Evolutionary conservation across 2,329 filamentous ascomycete genomes (phyloP), one percentile per base, ranked within the genome.

Genomic region (Plectosphaerella cucumerina): DNA sequence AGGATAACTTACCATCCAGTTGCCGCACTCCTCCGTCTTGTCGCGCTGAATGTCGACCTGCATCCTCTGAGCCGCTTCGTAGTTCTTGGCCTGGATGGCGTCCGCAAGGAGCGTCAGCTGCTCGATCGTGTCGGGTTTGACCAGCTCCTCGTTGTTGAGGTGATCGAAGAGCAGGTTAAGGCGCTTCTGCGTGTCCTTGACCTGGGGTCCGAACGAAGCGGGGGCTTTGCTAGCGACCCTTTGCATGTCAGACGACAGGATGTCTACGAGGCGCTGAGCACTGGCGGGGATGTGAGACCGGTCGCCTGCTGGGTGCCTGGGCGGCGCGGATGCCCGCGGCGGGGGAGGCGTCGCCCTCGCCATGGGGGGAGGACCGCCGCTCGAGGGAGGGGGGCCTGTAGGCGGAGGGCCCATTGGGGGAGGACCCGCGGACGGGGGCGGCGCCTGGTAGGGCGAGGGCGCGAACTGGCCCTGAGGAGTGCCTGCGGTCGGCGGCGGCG

Each of bases 151-250:
- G 59, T 97, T 97, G 78, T 97, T 99, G 44, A 99, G 77, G 68
- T 97, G 91, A 65, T 99, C 93, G 66, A 97, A 97, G n/a, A 99
- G 76, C 47, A 97, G 85, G 61, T 89, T 89, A 53, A 99, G 79
- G 23, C 94, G 85, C 72, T 96, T 96, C 67, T 96, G 90, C 2
- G 92, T 94, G 66, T 97, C 94, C 61, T 90, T 89, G 18, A 99
- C 91, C 66, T 97, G 92, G 14, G 85, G 80, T 56, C 89, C 86
- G 72, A 94, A 97, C 15, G 86, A 85, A n/a, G 86, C 76, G 17
- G 94, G 94, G 1, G 94, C 94, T 59, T 90, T 87, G 31, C 85
- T 74, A 53, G 92, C 92, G 50, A 99, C 89, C 33, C 91, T 88
- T 61, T 93, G 86, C 83, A 97, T 91, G 60, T 97, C 93, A 31